phyloP scores from a whole-genome alignment of 202 grass and related monocot species.

The Hordeum pubiflorum region DNA sequence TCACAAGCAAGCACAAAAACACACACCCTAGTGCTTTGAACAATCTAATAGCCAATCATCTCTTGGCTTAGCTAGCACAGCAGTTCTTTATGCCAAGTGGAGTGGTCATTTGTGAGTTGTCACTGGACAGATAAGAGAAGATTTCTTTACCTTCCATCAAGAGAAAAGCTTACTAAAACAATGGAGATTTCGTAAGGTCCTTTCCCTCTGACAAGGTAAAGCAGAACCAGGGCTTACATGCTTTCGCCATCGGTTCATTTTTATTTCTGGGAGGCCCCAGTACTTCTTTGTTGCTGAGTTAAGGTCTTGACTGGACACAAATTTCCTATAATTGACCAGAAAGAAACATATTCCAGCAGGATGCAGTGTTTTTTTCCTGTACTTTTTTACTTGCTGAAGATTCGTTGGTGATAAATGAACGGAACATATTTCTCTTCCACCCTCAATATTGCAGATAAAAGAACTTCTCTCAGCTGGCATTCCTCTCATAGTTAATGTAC shows the following conservation, averaged over 20 bases:
- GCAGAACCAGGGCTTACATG: background rate
- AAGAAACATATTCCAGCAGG: constrained; percentile 18
- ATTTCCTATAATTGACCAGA: constrained; percentile 6
- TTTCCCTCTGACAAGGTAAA: constrained; percentile 16
- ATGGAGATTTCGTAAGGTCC: background rate
- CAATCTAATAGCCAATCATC: constrained; percentile 3
- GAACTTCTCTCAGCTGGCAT: background rate
- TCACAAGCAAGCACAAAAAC: constrained; percentile 28
- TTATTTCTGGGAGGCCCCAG: background rate
- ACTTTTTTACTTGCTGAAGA: constrained; percentile 15
- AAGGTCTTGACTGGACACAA: background rate
- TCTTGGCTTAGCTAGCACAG: background rate
- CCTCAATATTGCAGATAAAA: background rate
- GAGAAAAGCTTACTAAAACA: background rate
- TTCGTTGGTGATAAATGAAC: constrained; percentile 4
- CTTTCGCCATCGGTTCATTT: background rate
- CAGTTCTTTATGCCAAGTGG: background rate
- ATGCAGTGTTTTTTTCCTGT: background rate
- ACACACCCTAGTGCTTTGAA: constrained; percentile 9
- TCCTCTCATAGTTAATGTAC: constrained; percentile 9
- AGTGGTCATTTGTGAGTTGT: constrained; percentile 14
- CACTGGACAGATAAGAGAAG: background rate
- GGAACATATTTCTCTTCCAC: background rate
- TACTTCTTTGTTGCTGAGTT: constrained; percentile 26
- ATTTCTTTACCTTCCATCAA: constrained; percentile 11